Conservation (phyloP, 2,329 filamentous ascomycete species). For the Diaporthe nobilis region DNA sequence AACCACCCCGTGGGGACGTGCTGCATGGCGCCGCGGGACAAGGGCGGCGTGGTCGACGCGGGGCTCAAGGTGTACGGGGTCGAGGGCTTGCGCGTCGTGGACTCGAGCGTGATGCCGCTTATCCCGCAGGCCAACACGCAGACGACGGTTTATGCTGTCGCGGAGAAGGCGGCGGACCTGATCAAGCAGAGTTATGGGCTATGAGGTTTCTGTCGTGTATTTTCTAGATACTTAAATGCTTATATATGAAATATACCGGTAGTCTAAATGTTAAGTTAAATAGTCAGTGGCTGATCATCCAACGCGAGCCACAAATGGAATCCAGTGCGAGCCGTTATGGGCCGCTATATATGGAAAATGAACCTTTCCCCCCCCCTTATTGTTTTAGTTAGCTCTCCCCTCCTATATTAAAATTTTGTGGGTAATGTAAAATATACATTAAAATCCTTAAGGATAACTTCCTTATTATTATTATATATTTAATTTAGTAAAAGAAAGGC, state of each 20-base stretch:
- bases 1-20: constrained; percentile 20
- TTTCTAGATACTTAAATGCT: neutral
- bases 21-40: constrained; percentile 18
- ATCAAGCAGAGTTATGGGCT: neutral
- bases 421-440: too few species aligned
- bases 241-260: neutral
- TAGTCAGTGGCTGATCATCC: neutral
- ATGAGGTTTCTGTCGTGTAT: neutral
- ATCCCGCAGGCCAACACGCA: constrained; percentile 26
- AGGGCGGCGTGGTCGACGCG: constrained; percentile 23
- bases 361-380: too few species aligned
- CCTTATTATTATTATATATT: too few species aligned
- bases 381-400: too few species aligned
- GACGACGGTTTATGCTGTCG: constrained; percentile 19
- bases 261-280: neutral
- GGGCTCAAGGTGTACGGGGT: constrained; percentile 18
- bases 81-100: constrained; percentile 8
- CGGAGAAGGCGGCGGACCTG: constrained; percentile 29
- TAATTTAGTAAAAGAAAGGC: too few species aligned
- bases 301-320: neutral
- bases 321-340: neutral
- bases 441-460: too few species aligned
- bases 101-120: constrained; percentile 27
- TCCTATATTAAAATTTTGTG: too few species aligned
- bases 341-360: neutral